Percentiles rank a stretch among this genome's conserved stretches.
These are phyloP conservation scores for Fusarium sp. DNA, from an alignment of 2,329 filamentous ascomycete genomes.

Conservation along the genomic window DNA sequence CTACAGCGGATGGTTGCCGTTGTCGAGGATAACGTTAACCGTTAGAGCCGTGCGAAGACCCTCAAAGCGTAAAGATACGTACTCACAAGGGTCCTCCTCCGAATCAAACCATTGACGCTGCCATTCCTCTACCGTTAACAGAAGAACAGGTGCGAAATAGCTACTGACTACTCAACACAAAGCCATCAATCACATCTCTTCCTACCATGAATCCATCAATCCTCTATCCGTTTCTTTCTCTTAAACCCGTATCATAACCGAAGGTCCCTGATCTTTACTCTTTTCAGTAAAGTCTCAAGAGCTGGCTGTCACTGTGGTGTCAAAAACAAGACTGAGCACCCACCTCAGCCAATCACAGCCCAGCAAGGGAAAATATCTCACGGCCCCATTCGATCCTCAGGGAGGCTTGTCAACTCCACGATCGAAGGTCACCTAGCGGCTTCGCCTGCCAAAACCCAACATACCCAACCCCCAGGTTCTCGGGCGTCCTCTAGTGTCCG, in stretches of 20 bases:
- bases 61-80: too few species aligned
- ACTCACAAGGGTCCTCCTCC: too few species aligned
- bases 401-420: constrained; percentile 25
- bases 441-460: background rate
- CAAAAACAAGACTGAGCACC: background rate
- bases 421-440: constrained; percentile 23
- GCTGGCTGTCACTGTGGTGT: constrained; percentile 6
- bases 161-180: too few species aligned
- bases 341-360: background rate
- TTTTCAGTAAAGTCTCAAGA: background rate
- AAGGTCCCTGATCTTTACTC: background rate
- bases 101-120: too few species aligned
- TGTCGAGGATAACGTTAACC: too few species aligned
- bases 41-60: too few species aligned
- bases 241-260: constrained; percentile 14
- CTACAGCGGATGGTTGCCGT: too few species aligned
- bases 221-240: background rate
- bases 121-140: too few species aligned
- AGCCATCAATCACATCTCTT: background rate
- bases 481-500: background rate
- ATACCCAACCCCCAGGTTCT: background rate
- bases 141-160: too few species aligned
- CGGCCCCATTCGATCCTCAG: constrained; percentile 14
- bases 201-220: background rate
- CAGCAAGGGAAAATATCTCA: constrained; percentile 6